A percentile compares a stretch with the other conserved stretches of the same genome.
Evolutionary conservation across 2,329 filamentous ascomycete genomes (phyloP).

Genomic region (Scleromitrula shiraiana): DNA sequence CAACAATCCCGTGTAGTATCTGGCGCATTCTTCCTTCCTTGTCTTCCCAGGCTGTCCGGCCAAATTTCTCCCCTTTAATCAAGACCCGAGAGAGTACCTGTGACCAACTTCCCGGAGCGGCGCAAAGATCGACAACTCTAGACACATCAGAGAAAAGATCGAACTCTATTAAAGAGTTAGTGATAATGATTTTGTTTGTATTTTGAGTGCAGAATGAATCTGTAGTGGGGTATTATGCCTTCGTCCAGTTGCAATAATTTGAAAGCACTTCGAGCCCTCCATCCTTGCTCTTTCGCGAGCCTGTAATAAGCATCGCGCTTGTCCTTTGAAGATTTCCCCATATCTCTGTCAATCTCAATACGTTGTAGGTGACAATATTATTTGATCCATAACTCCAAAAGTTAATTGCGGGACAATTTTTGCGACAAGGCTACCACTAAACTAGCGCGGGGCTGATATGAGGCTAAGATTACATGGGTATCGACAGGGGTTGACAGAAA

Average conservation of each 20-base stretch:
- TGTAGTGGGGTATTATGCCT: constrained; percentile 35
- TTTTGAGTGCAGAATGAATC: not conserved
- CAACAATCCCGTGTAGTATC: constrained; percentile 42
- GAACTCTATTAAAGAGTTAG: constrained; percentile 54
- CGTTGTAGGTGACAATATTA: too few species aligned
- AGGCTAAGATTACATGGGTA: constrained; percentile 14
- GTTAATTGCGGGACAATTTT: not conserved
- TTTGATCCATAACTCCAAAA: too few species aligned
- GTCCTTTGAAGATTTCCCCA: constrained; percentile 98
- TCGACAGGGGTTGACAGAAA: constrained; percentile 3
- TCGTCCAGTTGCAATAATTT: constrained; percentile 94
- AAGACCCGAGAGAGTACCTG: constrained; percentile 90
- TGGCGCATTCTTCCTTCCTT: constrained; percentile 60
- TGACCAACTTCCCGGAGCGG: constrained; percentile 93
- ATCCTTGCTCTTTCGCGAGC: constrained; percentile 96
- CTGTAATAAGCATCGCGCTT: constrained; percentile 98
- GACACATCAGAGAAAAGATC: constrained; percentile 86
- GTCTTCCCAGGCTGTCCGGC: constrained; percentile 78
- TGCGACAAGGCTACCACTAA: constrained; percentile 17
- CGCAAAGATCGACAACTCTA: constrained; percentile 90
- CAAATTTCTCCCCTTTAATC: constrained; percentile 89
- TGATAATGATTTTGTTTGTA: not conserved
- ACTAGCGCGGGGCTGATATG: constrained; percentile 10
- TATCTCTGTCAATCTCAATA: constrained; percentile 30
- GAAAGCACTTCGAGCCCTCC: constrained; percentile 92